A percentile compares a stretch with the other conserved stretches of the same genome.
These are phyloP conservation scores for Apiospora malaysiana DNA, from an alignment of 2,329 filamentous ascomycete genomes.

Conservation along the genomic window DNA sequence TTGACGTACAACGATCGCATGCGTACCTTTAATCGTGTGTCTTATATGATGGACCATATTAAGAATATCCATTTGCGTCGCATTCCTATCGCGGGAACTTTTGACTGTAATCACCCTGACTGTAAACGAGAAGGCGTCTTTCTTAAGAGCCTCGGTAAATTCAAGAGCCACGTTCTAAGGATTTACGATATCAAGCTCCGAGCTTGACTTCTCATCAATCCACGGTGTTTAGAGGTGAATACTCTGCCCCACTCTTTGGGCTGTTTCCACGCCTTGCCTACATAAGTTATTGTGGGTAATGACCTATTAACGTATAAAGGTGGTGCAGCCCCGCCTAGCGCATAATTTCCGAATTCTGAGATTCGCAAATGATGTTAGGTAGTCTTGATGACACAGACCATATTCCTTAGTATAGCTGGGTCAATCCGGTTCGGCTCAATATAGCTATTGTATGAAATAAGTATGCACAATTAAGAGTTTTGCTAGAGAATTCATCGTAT, in stretches of 20 bases:
- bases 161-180: not conserved
- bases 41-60: slow-evolving; percentile 7
- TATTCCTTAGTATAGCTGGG: not conserved
- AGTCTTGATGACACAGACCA: not conserved
- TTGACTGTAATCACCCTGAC: not conserved
- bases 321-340: not conserved
- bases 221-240: not conserved
- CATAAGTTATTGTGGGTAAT: not conserved
- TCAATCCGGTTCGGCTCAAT: not conserved
- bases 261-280: not conserved
- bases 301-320: not conserved
- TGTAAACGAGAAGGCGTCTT: not conserved
- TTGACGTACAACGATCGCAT: not conserved
- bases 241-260: not conserved
- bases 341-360: not conserved
- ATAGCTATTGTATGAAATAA: not conserved
- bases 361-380: slow-evolving; percentile 1
- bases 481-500: not conserved
- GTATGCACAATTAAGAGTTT: not conserved
- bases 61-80: not conserved
- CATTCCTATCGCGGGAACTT: not conserved
- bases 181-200: not conserved
- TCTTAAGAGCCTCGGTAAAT: not conserved
- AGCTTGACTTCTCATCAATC: not conserved
- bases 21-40: not conserved